These are phyloP conservation scores for Plectranthus barbatus DNA, from an alignment of 257 asterid genomes.

Conservation along the genomic window DNA sequence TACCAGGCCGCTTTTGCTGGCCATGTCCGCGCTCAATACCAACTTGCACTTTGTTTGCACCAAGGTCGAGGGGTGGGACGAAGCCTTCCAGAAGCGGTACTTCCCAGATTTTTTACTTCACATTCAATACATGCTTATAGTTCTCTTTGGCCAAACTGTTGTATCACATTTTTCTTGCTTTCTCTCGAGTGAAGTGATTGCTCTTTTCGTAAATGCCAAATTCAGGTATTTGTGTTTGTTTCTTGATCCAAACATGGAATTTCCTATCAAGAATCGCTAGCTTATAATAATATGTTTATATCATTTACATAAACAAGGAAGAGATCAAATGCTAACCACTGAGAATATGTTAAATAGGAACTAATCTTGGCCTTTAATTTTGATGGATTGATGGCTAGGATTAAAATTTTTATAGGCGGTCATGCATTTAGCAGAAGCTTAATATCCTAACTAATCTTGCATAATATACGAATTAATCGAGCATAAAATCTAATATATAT, in stretches of 20 bases:
- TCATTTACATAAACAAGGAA: too few species aligned
- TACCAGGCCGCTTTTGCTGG: constrained; percentile 65
- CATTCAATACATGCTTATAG: not conserved
- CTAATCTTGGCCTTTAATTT: too few species aligned
- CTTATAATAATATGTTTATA: not conserved
- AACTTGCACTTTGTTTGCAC: constrained; percentile 84
- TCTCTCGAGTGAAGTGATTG: not conserved
- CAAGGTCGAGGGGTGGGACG: constrained; percentile 57
- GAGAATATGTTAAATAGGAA: too few species aligned
- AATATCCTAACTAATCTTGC: too few species aligned
- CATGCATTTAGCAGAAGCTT: too few species aligned
- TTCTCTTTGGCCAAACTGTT: not conserved
- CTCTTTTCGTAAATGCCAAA: not conserved
- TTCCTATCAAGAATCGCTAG: not conserved
- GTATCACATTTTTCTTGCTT: not conserved
- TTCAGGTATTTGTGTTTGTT: not conserved
- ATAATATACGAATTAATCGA: too few species aligned
- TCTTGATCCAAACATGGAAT: not conserved
- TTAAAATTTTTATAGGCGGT: too few species aligned
- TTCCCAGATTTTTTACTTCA: not conserved
- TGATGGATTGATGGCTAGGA: too few species aligned
- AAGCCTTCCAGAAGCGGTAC: constrained; percentile 70
- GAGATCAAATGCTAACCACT: too few species aligned
- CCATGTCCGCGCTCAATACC: constrained; percentile 89
- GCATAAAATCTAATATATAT: too few species aligned